Evolutionary conservation across 768 basidiomycete species (phyloP).

Genomic region (Collybiopsis confluens): DNA sequence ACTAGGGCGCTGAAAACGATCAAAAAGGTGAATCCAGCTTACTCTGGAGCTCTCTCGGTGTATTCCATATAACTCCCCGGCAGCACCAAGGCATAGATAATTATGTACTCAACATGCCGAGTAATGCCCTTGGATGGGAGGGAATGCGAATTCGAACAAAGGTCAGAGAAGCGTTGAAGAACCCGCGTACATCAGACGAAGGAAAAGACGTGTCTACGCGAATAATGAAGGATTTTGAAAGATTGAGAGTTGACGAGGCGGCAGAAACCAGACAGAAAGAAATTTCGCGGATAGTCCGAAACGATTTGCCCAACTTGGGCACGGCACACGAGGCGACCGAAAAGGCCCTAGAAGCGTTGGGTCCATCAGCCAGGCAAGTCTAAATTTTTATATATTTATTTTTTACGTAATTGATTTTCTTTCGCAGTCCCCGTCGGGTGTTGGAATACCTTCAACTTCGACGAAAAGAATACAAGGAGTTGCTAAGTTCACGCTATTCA

Average conservation of each 20-base stretch:
- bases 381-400: not conserved
- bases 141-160: constrained; percentile 47
- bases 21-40: constrained; percentile 71
- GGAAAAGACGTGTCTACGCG: not conserved
- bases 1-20: constrained; percentile 76
- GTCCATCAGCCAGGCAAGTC: constrained; percentile 4
- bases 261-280: not conserved
- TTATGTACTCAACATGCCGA: constrained; percentile 52
- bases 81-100: constrained; percentile 71
- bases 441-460: constrained; percentile 2
- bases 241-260: not conserved
- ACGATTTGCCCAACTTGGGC: not conserved
- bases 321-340: constrained; percentile 2
- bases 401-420: not conserved
- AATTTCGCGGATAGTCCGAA: not conserved
- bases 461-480: not conserved
- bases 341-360: not conserved
- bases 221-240: not conserved
- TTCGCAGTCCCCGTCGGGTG: constrained; percentile 7
- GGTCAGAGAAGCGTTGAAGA: constrained; percentile 20
- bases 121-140: constrained; percentile 33
- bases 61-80: not conserved
- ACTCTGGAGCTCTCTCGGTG: not conserved
- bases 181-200: not conserved
- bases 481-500: constrained; percentile 1